Evolutionary conservation across 1,284 basidiomycete genomes (phyloP).

Genomic region (Phylloporus sp.): DNA sequence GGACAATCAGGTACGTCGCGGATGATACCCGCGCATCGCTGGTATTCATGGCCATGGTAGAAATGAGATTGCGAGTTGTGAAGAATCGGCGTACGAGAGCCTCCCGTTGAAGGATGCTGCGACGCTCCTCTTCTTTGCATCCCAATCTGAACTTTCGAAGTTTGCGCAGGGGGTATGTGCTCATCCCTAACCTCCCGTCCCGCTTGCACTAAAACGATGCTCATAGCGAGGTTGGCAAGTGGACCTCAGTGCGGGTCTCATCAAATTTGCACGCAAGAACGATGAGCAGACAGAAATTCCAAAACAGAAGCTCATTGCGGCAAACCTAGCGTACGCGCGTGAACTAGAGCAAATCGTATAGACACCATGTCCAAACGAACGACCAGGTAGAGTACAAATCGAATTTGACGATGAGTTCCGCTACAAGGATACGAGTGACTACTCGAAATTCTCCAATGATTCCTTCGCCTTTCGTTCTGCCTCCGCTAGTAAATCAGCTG

Average conservation of each 20-base stretch:
- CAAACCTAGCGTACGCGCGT: slow-evolving; percentile 77
- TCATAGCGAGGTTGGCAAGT: slow-evolving; percentile 75
- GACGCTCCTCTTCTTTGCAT: slow-evolving; percentile 87
- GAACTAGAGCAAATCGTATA: slow-evolving; percentile 91
- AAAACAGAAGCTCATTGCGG: slow-evolving; percentile 77
- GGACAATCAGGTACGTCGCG: slow-evolving; percentile 76
- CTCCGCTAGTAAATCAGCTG: slow-evolving; percentile 82
- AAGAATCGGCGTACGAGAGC: slow-evolving; percentile 88
- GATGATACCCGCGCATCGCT: background rate
- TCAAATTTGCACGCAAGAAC: slow-evolving; percentile 69
- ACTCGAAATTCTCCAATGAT: slow-evolving; percentile 89
- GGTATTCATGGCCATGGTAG: slow-evolving; percentile 42
- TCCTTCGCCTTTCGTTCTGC: slow-evolving; percentile 92
- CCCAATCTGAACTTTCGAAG: slow-evolving; percentile 71
- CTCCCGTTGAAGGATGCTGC: slow-evolving; percentile 88
- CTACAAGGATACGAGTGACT: slow-evolving; percentile 25
- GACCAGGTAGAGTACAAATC: slow-evolving; percentile 16
- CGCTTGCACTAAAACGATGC: background rate
- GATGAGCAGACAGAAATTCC: slow-evolving; percentile 84
- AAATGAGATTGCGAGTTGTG: slow-evolving; percentile 93
- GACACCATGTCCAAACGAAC: slow-evolving; percentile 20
- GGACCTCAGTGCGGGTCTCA: slow-evolving; percentile 59
- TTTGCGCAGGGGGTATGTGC: slow-evolving; percentile 76
- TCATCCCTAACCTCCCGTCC: background rate
- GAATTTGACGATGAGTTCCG: slow-evolving; percentile 8